These are phyloP conservation scores for Aquanectria penicillioides DNA, from an alignment of 2,329 filamentous ascomycete species.

Conservation along the genomic window DNA sequence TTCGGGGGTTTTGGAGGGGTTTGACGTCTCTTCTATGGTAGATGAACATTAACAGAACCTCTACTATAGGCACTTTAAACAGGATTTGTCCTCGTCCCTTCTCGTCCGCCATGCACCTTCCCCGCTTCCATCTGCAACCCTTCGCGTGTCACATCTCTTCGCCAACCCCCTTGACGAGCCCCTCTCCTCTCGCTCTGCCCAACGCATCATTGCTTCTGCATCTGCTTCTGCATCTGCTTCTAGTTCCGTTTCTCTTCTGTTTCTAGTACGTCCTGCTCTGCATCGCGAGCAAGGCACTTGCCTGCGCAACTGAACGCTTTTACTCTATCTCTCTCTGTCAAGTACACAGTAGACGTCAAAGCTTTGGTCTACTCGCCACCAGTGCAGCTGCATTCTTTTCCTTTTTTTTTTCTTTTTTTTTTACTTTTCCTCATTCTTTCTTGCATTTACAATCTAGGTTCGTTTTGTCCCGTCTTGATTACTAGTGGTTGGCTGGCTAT, in stretches of 20 bases:
- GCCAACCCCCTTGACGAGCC: background rate
- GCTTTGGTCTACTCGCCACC: background rate
- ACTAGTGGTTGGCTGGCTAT: too few species aligned
- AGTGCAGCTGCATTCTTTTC: background rate
- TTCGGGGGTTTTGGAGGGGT: too few species aligned
- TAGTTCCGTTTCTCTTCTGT: conserved; percentile 17
- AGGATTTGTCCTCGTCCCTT: conserved; percentile 14
- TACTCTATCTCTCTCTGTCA: too few species aligned
- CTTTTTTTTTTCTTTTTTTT: too few species aligned
- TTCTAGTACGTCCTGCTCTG: conserved; percentile 3
- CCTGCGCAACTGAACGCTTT: background rate
- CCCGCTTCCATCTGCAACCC: conserved; percentile 16
- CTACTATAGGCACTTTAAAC: conserved; percentile 3
- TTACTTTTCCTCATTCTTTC: too few species aligned
- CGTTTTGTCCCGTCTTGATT: too few species aligned
- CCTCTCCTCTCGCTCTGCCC: background rate
- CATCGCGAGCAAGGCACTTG: conserved; percentile 7
- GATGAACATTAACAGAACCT: background rate
- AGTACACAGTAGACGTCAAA: background rate
- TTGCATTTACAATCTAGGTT: too few species aligned
- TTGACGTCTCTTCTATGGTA: too few species aligned
- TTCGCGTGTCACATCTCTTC: conserved; percentile 16
- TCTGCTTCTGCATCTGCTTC: background rate
- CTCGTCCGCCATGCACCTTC: conserved; percentile 12
- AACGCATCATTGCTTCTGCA: conserved; percentile 12